Evolutionary conservation across 1,139 yeast species (phyloP).

Genomic region (Yamadazyma membranifaciens): DNA sequence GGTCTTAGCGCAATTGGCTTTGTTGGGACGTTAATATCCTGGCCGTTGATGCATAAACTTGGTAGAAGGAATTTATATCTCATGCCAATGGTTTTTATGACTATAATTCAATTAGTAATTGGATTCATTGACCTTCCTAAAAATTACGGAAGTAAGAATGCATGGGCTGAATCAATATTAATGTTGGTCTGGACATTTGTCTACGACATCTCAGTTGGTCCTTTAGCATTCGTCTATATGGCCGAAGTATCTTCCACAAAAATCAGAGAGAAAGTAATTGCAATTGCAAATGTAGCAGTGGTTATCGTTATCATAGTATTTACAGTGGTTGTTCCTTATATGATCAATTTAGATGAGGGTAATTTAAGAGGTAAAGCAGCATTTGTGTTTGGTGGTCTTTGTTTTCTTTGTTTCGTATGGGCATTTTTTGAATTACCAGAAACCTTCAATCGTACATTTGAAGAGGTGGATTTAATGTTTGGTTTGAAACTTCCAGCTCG

Average conservation of each 20-base stretch:
- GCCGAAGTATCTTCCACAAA: constrained; percentile 21
- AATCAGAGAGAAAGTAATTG: constrained; percentile 21
- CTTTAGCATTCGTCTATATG: constrained; percentile 20
- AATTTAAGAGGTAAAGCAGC: constrained; percentile 22
- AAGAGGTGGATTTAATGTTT: constrained; percentile 20
- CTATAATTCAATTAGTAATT: constrained; percentile 38
- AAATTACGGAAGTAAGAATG: constrained; percentile 10
- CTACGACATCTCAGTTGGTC: constrained; percentile 20
- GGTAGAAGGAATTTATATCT: constrained; percentile 25
- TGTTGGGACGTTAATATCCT: constrained; percentile 18
- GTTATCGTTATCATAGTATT: constrained; percentile 16
- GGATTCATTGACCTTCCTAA: constrained; percentile 33
- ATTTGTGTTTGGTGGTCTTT: constrained; percentile 37
- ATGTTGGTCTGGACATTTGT: constrained; percentile 20
- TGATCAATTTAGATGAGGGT: constrained; percentile 19
- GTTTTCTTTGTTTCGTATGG: constrained; percentile 18
- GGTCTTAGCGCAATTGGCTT: constrained; percentile 28
- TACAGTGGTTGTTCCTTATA: constrained; percentile 18
- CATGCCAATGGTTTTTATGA: constrained; percentile 20
- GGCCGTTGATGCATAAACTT: constrained; percentile 19
- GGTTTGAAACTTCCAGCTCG: constrained; percentile 16
- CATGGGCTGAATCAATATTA: constrained; percentile 20
- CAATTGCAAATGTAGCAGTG: constrained; percentile 20
- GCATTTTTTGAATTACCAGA: constrained; percentile 20
- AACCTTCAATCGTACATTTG: constrained; percentile 19